Evolutionary conservation across 495 filamentous ascomycete species (phyloP).

Genomic region (Amniculicola lignicola): DNA sequence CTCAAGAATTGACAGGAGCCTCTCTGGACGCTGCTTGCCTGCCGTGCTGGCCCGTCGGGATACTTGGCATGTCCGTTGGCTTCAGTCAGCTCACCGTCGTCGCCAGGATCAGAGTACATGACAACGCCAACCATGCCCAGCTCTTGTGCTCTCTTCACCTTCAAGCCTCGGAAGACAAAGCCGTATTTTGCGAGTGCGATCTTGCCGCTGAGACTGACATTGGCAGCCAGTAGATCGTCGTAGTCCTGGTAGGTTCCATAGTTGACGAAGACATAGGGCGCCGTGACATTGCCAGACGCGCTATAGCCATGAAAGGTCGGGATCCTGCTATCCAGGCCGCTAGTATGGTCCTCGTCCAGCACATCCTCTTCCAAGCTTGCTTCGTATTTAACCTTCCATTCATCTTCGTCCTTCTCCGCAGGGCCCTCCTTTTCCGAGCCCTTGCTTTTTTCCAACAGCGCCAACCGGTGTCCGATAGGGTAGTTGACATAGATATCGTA

Average conservation of each 20-base stretch:
- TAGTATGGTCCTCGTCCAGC: slow-evolving; percentile 79
- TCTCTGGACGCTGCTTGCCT: slow-evolving; percentile 86
- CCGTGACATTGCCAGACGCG: slow-evolving; percentile 85
- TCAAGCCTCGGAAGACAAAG: slow-evolving; percentile 80
- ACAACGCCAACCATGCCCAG: slow-evolving; percentile 85
- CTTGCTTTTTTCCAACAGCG: slow-evolving; percentile 61
- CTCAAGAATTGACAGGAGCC: slow-evolving; percentile 86
- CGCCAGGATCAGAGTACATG: slow-evolving; percentile 84
- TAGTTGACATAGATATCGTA: slow-evolving; percentile 95
- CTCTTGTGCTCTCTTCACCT: slow-evolving; percentile 89
- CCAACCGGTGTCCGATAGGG: slow-evolving; percentile 73
- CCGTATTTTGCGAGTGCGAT: slow-evolving; percentile 88
- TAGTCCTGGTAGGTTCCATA: slow-evolving; percentile 84
- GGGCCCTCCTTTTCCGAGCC: slow-evolving; percentile 23
- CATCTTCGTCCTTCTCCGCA: slow-evolving; percentile 16
- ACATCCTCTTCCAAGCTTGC: slow-evolving; percentile 81
- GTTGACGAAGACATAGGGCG: slow-evolving; percentile 78
- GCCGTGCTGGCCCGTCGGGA: slow-evolving; percentile 80
- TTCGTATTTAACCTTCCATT: slow-evolving; percentile 69
- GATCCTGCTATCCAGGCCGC: slow-evolving; percentile 65
- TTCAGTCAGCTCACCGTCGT: slow-evolving; percentile 78
- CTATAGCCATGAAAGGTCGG: slow-evolving; percentile 97
- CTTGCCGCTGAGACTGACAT: slow-evolving; percentile 75
- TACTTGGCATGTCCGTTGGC: slow-evolving; percentile 77
- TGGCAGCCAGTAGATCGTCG: slow-evolving; percentile 73